Percentiles rank a stretch among this genome's conserved stretches.
Conservation (phyloP, 441 rosid genomes). For the Corymbia calophylla region DNA sequence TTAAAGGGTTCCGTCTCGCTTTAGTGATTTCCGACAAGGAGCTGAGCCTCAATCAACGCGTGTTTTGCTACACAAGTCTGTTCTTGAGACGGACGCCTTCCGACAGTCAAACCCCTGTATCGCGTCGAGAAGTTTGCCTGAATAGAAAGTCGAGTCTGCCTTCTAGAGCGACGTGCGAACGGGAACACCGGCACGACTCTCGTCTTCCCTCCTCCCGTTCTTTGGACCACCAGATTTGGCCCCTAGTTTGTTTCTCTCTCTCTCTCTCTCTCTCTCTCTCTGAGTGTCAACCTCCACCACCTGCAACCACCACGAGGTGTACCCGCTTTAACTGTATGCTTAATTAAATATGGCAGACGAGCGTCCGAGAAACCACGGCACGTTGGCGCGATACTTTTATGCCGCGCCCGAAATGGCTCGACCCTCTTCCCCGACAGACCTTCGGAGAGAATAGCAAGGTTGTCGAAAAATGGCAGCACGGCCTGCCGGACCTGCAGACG, state of each 20-base stretch:
- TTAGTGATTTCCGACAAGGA: neutral
- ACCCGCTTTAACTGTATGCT: neutral
- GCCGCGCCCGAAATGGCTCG: neutral
- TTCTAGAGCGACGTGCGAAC: neutral
- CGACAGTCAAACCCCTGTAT: neutral
- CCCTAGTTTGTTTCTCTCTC: neutral
- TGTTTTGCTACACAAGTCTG: neutral
- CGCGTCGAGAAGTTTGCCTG: neutral
- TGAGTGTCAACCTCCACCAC: neutral
- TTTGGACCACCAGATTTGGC: neutral
- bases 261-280: neutral
- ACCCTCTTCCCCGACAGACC: neutral
- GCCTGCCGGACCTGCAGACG: neutral
- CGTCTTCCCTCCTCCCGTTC: neutral
- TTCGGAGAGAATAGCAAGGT: neutral
- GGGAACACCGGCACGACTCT: neutral
- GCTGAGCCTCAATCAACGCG: neutral
- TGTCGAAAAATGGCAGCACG: neutral
- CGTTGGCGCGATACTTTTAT: neutral
- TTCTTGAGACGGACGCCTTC: neutral
- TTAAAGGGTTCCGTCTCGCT: neutral
- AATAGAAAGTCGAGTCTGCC: neutral
- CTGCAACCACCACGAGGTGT: neutral
- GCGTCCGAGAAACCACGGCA: neutral
- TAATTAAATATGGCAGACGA: neutral